Base-by-base conservation (phyloP, 1,284 basidiomycete species). In the Sanguinoderma infundibulare region DNA sequence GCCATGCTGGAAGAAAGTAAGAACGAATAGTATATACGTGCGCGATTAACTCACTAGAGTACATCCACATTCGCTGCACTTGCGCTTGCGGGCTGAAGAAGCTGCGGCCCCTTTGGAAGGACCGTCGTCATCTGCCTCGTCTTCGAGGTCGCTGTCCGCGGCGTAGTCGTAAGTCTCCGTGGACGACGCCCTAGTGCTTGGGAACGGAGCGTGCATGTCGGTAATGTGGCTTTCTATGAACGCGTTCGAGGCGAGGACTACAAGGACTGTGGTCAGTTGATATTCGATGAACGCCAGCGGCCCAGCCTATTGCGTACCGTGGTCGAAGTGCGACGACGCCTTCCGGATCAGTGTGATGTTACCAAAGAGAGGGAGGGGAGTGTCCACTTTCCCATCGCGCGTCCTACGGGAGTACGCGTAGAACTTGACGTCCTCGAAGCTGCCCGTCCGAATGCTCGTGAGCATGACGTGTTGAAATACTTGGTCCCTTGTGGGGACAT, bases 221-320 rank as follows among this genome's bases (percentile, higher is more conserved):
- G 28, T 36, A 6, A 60, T 34, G 17, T 32, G 53, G 32, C 64
- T 52, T 26, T 71, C 71, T 2, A 46, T 44, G 30, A 66, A 71
- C 1, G 58, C 62, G 1, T 55, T 51, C n/a, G n/a, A n/a, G 0
- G 54, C 30, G 2, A 72, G 55, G 36, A 71, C 71, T 72, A 38
- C 22, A 20, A 10, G 9, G 22, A 22, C 47, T 10, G 26, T 38
- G 12, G 2, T 4, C 36, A 26, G 24, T 5, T 9, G 34, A 50
- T 26, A 28, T 2, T 10, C 12, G 32, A 34, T 12, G 3, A 36
- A 2, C 57, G 34, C 12, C 34, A 34, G 34, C 8, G 34, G 34
- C 34, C 1, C 12, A 12, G 7, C 34, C 8, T 8, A 7, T 8
- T 12, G 34, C 62, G 38, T 32, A 65, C 63, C 36, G 17, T 44